Percentiles rank a stretch among this genome's conserved stretches.
These are phyloP conservation scores for Citrullus amarus DNA, from an alignment of 306 rosid species.

Conservation along the genomic window DNA sequence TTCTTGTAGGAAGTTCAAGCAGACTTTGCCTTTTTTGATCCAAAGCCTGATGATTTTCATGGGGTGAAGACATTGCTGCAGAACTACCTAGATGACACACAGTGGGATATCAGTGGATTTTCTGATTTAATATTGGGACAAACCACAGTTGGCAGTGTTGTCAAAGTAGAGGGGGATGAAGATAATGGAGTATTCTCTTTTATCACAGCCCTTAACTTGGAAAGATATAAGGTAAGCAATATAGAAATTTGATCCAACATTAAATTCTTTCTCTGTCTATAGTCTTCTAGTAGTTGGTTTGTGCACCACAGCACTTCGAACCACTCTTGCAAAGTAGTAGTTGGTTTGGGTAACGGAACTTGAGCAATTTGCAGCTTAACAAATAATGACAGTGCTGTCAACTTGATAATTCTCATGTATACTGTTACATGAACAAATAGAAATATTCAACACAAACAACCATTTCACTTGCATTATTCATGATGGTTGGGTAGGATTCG, in stretches of 20 bases:
- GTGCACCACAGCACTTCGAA: background rate
- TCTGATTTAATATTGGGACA: slow-evolving; percentile 58
- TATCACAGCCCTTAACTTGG: slow-evolving; percentile 58
- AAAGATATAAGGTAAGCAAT: slow-evolving; percentile 53
- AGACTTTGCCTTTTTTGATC: slow-evolving; percentile 80
- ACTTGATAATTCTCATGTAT: background rate
- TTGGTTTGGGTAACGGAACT: background rate
- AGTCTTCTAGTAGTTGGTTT: background rate
- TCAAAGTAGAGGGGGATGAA: slow-evolving; percentile 68
- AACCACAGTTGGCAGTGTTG: slow-evolving; percentile 63
- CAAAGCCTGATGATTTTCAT: slow-evolving; percentile 66
- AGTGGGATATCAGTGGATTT: slow-evolving; percentile 77
- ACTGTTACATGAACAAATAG: background rate
- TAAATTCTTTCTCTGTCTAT: background rate
- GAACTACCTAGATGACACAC: slow-evolving; percentile 49
- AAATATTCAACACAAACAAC: background rate
- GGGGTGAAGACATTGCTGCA: slow-evolving; percentile 77
- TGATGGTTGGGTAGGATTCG: background rate
- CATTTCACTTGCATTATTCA: background rate
- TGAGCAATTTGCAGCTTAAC: background rate
- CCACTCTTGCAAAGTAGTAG: background rate
- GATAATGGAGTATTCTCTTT: slow-evolving; percentile 63
- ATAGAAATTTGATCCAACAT: background rate
- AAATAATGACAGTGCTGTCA: background rate
- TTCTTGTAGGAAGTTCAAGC: slow-evolving; percentile 59